Percentiles rank a stretch among this genome's conserved stretches.
Evolutionary conservation across 192 early-diverging fungal species (phyloP).

Genomic region (Coemansia sp.): DNA sequence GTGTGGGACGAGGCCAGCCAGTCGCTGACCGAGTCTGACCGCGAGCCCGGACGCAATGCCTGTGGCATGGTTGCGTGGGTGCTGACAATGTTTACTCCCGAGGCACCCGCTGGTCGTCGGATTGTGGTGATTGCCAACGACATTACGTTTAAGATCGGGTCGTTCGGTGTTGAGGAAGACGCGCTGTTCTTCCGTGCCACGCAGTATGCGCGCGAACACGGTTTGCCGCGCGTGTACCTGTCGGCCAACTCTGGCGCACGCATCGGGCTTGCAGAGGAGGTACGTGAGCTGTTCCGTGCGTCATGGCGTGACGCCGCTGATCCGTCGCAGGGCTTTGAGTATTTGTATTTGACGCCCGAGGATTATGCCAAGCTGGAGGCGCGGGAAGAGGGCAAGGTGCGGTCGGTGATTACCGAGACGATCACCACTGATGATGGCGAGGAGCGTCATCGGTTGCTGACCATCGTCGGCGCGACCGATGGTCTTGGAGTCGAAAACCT

Average conservation of each 20-base stretch:
- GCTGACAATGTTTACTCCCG: slow-evolving; percentile 85
- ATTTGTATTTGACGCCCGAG: slow-evolving; percentile 82
- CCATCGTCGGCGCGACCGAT: slow-evolving; percentile 83
- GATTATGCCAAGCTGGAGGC: slow-evolving; percentile 70
- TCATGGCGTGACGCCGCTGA: slow-evolving; percentile 83
- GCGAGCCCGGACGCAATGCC: slow-evolving; percentile 86
- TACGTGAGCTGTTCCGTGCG: slow-evolving; percentile 81
- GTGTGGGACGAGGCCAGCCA: slow-evolving; percentile 80
- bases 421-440: slow-evolving; percentile 69
- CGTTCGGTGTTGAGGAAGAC: slow-evolving; percentile 95
- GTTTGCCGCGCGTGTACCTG: slow-evolving; percentile 91
- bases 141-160: slow-evolving; percentile 95
- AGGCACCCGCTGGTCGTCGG: slow-evolving; percentile 85
- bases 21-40: slow-evolving; percentile 68
- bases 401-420: slow-evolving; percentile 72
- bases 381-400: slow-evolving; percentile 59
- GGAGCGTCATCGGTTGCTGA: slow-evolving; percentile 77
- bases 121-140: slow-evolving; percentile 98
- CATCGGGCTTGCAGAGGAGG: slow-evolving; percentile 95
- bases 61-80: slow-evolving; percentile 98
- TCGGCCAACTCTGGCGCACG: slow-evolving; percentile 99
- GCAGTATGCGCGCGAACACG: slow-evolving; percentile 80
- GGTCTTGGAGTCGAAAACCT: slow-evolving; percentile 97
- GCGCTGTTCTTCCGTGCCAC: slow-evolving; percentile 90
- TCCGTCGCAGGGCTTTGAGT: slow-evolving; percentile 88